A percentile compares a stretch with the other conserved stretches of the same genome.
Evolutionary conservation across 1,284 basidiomycete genomes (phyloP).

Genomic region (Ganoderma boninense): DNA sequence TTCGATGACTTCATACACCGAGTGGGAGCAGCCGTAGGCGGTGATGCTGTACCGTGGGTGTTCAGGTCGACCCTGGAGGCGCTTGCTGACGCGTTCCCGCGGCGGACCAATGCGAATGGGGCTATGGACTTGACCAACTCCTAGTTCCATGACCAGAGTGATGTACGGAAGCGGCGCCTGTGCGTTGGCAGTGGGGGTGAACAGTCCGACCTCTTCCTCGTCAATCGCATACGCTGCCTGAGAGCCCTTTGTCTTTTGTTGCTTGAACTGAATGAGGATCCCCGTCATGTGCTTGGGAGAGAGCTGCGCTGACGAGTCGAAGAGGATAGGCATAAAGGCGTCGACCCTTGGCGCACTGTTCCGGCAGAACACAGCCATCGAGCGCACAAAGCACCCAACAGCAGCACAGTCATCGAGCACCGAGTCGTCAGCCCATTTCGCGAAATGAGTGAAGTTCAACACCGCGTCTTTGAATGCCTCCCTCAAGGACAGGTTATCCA

Average conservation of each 20-base stretch:
- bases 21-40: background rate
- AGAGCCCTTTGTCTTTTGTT: background rate
- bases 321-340: background rate
- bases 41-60: background rate
- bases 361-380: background rate
- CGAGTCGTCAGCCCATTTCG: background rate
- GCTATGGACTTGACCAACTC: background rate
- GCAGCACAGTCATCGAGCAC: too few species aligned
- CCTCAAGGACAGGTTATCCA: background rate
- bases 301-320: background rate
- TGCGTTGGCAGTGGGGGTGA: background rate
- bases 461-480: background rate
- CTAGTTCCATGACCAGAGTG: background rate
- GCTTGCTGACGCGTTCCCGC: background rate
- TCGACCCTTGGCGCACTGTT: background rate
- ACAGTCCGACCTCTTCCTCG: background rate
- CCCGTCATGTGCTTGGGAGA: background rate
- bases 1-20: background rate
- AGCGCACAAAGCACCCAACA: background rate
- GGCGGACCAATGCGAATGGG: background rate
- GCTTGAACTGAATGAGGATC: background rate
- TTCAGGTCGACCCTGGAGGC: background rate
- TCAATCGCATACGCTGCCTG: background rate
- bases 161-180: background rate
- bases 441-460: background rate